phyloP scores from a whole-genome alignment of 208 protist genomes.

The Wallacemonas sp. region DNA sequence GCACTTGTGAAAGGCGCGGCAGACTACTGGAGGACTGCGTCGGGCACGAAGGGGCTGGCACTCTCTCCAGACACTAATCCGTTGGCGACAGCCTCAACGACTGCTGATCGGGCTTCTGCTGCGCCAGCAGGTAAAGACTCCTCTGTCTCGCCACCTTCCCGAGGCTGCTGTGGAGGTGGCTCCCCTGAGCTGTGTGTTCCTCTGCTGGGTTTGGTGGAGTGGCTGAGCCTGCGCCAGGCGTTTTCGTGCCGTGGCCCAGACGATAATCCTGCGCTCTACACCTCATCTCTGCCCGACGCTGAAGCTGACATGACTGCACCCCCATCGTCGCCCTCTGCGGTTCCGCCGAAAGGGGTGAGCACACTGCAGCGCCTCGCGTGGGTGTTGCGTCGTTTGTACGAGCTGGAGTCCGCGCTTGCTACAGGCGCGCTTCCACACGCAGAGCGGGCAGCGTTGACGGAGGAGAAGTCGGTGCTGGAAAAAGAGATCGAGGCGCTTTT shows the following conservation, averaged over 20 bases:
- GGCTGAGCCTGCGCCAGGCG: slow-evolving; percentile 33
- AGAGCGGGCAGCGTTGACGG: slow-evolving; percentile 8
- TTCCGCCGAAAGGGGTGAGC: slow-evolving; percentile 1
- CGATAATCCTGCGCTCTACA: slow-evolving; percentile 20
- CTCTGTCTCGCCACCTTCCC: not conserved
- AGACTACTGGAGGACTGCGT: not conserved
- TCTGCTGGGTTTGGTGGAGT: slow-evolving; percentile 47
- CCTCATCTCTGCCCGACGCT: not conserved
- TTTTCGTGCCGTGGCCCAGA: slow-evolving; percentile 24
- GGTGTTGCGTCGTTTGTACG: slow-evolving; percentile 18
- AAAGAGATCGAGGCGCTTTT: slow-evolving; percentile 24
- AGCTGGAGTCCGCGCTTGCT: slow-evolving; percentile 15
- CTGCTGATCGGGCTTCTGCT: not conserved
- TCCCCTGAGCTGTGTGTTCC: slow-evolving; percentile 12
- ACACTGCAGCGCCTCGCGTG: slow-evolving; percentile 15
- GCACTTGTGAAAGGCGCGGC: not conserved
- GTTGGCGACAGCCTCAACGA: not conserved
- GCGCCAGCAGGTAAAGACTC: too few species aligned
- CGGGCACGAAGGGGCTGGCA: not conserved
- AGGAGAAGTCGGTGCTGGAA: slow-evolving; percentile 19
- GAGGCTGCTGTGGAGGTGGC: not conserved
- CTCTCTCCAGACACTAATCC: not conserved
- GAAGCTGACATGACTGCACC: not conserved
- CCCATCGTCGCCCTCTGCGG: not conserved
- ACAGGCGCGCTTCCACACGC: not conserved